Conservation (phyloP, 768 basidiomycete species). For the Hygrophoropsis aurantiaca region DNA sequence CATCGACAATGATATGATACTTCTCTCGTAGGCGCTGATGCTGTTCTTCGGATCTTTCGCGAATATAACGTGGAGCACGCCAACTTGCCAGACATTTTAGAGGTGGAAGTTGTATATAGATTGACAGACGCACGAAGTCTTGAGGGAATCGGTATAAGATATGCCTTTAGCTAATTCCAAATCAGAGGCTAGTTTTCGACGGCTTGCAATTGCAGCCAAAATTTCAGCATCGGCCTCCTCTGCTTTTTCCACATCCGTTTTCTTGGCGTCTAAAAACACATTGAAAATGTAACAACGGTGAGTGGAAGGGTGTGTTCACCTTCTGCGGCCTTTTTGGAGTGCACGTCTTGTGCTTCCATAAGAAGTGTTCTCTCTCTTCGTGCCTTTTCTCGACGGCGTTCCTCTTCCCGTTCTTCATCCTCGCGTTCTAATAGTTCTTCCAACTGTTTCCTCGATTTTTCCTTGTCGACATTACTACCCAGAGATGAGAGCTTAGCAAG, state of each 20-base stretch:
- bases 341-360: constrained; percentile 94
- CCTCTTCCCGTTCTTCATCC: constrained; percentile 80
- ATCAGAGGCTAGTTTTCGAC: constrained; percentile 89
- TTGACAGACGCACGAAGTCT: constrained; percentile 63
- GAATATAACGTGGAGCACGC: constrained; percentile 83
- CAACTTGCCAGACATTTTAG: too few species aligned
- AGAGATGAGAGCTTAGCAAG: constrained; percentile 71
- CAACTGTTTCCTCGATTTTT: constrained; percentile 43
- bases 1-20: constrained; percentile 93
- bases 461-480: constrained; percentile 54
- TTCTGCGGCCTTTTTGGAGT: constrained; percentile 76
- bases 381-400: constrained; percentile 67
- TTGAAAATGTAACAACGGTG: constrained; percentile 15
- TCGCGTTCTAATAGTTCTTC: constrained; percentile 63
- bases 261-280: constrained; percentile 78
- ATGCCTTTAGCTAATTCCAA: constrained; percentile 93
- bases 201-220: constrained; percentile 85
- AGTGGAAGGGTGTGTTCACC: constrained; percentile 42
- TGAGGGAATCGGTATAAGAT: constrained; percentile 81
- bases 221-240: constrained; percentile 91
- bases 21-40: constrained; percentile 80
- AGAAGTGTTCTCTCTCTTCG: constrained; percentile 86
- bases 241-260: constrained; percentile 81
- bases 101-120: background rate
- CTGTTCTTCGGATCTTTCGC: constrained; percentile 66